Base-by-base conservation (phyloP, 768 basidiomycete species). In the Suillus weaverae region DNA sequence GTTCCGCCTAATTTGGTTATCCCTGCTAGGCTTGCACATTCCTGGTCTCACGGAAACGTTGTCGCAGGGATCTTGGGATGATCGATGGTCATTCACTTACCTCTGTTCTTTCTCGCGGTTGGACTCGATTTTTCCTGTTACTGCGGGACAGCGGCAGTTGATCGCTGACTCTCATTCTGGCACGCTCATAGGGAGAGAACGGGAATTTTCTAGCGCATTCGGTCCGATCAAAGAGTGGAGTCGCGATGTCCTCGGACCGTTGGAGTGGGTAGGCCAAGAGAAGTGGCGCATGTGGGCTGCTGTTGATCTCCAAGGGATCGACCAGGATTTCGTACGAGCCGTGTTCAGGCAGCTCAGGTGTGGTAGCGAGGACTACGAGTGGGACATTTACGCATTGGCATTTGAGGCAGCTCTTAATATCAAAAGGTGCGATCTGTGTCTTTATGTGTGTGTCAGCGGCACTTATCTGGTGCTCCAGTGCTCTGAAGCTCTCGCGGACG, bases 191-290 rank as follows among this genome's bases (percentile, higher is more conserved):
- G 92, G 91, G 13, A 80, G 83, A 62, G 88, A 92, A 70, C 82
- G 82, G 69, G 82, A 85, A 68, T 88, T 89, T 64, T 70, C 73
- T n/a, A 79, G 79, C 39, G 81, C 84, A 2, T 90, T 90, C 76
- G 88, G 89, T 13, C 89, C 88, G 20, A 78, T 93, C 61, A 88
- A 86, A 67, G 81, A 81, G 57, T 94, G 92, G 92, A 75, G 81
- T 2, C 77, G 76, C 65, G 82, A 80, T 35, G 82, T 83, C 7
- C 69, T 90, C 50, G 81, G 76, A 10, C 85, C 86, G 13, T 72
- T 93, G 54, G 90, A 91, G 22, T 77, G 72, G 59, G 62, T 77
- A 53, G 76, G 68, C 61, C 71, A 70, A 57, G 69, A 71, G 50
- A 71, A 70, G 67, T 69, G 77, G 76, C 67, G 75, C 68, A 74